A percentile compares a stretch with the other conserved stretches of the same genome.
These are phyloP conservation scores for Halophytophthora polymorphica DNA, from an alignment of 352 stramenopile species.

Conservation along the genomic window DNA sequence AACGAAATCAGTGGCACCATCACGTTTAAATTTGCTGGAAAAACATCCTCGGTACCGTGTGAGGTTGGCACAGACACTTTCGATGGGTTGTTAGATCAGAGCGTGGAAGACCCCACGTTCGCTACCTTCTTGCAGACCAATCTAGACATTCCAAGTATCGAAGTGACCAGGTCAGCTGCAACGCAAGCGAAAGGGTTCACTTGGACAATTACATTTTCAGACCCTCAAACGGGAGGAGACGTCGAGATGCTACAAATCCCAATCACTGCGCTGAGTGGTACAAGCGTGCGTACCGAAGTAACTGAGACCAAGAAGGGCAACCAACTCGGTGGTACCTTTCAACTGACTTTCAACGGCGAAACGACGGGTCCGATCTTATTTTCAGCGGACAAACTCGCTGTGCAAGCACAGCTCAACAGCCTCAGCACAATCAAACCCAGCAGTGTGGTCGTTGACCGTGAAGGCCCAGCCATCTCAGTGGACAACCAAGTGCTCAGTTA, in stretches of 20 bases:
- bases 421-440: conserved; percentile 91
- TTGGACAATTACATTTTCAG: conserved; percentile 76
- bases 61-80: conserved; percentile 42
- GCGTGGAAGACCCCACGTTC: conserved; percentile 35
- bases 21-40: conserved; percentile 41
- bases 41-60: conserved; percentile 33
- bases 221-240: conserved; percentile 75
- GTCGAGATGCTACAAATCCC: conserved; percentile 49
- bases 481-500: conserved; percentile 82
- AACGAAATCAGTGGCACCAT: conserved; percentile 91
- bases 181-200: conserved; percentile 72
- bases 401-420: conserved; percentile 91
- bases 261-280: conserved; percentile 24
- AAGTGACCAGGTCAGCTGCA: conserved; percentile 51
- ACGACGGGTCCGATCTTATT: conserved; percentile 90
- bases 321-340: conserved; percentile 88
- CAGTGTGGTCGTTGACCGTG: conserved; percentile 80
- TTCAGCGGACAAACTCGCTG: conserved; percentile 69
- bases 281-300: conserved; percentile 38
- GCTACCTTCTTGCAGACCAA: conserved; percentile 38
- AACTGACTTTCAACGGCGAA: conserved; percentile 90
- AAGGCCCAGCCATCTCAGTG: conserved; percentile 30
- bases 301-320: conserved; percentile 81
- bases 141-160: conserved; percentile 39
- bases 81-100: conserved; percentile 17